phyloP scores from a whole-genome alignment of 371 early-diverging fungal species.

The Mortierella sp. region DNA sequence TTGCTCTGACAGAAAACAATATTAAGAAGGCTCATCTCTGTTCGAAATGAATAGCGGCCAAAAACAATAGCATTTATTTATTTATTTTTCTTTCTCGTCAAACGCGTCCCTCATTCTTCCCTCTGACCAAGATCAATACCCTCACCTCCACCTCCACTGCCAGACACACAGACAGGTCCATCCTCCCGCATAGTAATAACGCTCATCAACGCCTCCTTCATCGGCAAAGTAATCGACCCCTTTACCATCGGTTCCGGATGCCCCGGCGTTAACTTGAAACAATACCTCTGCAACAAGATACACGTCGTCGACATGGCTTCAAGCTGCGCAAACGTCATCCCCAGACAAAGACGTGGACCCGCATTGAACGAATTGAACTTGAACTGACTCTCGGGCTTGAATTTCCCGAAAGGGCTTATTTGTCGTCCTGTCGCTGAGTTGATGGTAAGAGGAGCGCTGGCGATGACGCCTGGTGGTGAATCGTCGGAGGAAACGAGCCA shows the following conservation, averaged over 20 bases:
- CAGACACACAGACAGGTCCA: too few relatives aligned
- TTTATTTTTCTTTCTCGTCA: too few relatives aligned
- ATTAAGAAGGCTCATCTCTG: too few relatives aligned
- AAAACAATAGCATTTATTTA: too few relatives aligned
- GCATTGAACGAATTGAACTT: constrained; percentile 51
- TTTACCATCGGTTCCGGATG: constrained; percentile 41
- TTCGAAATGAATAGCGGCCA: too few relatives aligned
- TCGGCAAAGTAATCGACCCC: constrained; percentile 34
- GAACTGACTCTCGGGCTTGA: constrained; percentile 40
- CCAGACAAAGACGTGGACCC: constrained; percentile 47
- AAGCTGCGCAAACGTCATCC: constrained; percentile 68
- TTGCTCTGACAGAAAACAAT: too few relatives aligned
- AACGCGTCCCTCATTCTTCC: too few relatives aligned
- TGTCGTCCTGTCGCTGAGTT: neutral
- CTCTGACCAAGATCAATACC: too few relatives aligned
- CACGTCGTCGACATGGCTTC: constrained; percentile 67
- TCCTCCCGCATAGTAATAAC: constrained; percentile 11
- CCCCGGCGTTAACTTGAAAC: constrained; percentile 59
- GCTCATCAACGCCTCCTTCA: constrained; percentile 32
- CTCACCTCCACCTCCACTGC: too few relatives aligned
- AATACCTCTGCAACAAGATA: constrained; percentile 62
- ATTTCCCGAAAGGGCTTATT: constrained; percentile 41
- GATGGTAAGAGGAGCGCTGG: neutral
- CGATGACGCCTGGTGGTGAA: neutral
- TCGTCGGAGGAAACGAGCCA: constrained; percentile 26